These are phyloP conservation scores for Termitomyces sp. DNA, from an alignment of 768 basidiomycete species.

Conservation along the genomic window DNA sequence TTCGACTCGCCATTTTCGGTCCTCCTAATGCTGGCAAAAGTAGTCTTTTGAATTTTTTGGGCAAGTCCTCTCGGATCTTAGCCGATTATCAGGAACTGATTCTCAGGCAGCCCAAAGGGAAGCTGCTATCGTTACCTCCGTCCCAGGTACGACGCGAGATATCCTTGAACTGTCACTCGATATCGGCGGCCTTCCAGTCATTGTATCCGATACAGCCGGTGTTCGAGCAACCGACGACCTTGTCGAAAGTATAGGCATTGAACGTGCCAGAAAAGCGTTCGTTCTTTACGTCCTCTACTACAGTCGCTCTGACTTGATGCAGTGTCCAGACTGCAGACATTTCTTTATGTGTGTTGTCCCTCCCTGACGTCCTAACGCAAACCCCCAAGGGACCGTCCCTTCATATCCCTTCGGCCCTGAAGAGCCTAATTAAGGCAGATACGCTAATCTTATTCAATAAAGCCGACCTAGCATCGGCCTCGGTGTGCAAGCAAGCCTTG, in stretches of 20 bases:
- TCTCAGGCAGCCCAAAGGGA: conserved; percentile 64
- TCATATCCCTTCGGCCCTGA: conserved; percentile 41
- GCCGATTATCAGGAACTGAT: not conserved
- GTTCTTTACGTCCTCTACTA: not conserved
- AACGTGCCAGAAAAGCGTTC: conserved; percentile 64
- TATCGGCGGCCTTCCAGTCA: conserved; percentile 80
- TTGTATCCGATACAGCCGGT: conserved; percentile 85
- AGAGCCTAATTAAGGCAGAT: conserved; percentile 40
- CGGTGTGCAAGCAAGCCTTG: not conserved
- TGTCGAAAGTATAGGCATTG: conserved; percentile 79
- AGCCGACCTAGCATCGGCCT: conserved; percentile 42
- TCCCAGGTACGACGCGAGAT: conserved; percentile 89
- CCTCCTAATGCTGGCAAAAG: conserved; percentile 96
- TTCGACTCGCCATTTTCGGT: conserved; percentile 84
- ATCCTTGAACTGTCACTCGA: conserved; percentile 82
- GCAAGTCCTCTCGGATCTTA: conserved; percentile 30
- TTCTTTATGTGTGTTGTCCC: conserved; percentile 76
- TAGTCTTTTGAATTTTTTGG: conserved; percentile 79
- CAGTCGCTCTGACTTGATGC: not conserved
- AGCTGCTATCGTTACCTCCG: conserved; percentile 83
- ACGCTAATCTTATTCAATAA: conserved; percentile 83
- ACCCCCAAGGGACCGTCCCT: conserved; percentile 11
- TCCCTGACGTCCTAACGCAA: conserved; percentile 37
- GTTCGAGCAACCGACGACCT: conserved; percentile 61
- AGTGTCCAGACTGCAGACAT: conserved; percentile 69